These are phyloP conservation scores for barrel medic (Medicago truncatula) DNA, from an alignment of 306 rosid genomes.

Conservation along the genomic window DNA sequence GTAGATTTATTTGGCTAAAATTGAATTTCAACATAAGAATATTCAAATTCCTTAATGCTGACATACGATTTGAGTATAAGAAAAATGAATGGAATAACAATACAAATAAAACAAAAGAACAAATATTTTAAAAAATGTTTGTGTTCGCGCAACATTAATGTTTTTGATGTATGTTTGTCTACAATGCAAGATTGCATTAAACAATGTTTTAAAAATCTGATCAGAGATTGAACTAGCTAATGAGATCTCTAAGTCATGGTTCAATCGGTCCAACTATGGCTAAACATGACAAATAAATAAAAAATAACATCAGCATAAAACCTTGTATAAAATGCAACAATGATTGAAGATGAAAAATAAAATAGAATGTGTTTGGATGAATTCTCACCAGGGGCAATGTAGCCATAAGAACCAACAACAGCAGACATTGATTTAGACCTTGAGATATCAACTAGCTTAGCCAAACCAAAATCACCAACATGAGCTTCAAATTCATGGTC, in stretches of 20 bases:
- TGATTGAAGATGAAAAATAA: conserved; percentile 10
- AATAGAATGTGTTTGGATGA: not conserved
- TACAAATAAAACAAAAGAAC: too few relatives aligned
- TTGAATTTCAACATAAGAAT: too few relatives aligned
- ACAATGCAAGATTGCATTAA: not conserved
- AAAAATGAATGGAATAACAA: too few relatives aligned
- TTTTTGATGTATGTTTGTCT: too few relatives aligned
- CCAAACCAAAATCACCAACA: conserved; percentile 89
- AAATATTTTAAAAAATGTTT: too few relatives aligned
- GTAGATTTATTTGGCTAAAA: too few relatives aligned
- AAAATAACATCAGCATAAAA: too few relatives aligned
- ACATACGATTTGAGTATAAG: too few relatives aligned
- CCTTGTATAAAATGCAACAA: not conserved
- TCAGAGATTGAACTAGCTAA: not conserved
- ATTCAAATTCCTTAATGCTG: too few relatives aligned
- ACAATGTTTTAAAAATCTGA: not conserved
- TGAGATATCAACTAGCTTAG: conserved; percentile 73
- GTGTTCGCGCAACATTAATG: too few relatives aligned
- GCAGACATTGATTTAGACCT: conserved; percentile 80
- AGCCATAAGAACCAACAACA: conserved; percentile 83
- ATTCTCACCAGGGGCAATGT: conserved; percentile 81
- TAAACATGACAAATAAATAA: too few relatives aligned
- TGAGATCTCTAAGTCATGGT: not conserved
- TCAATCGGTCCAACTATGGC: too few relatives aligned
- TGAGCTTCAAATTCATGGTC: conserved; percentile 73